Conservation (phyloP, 2,329 filamentous ascomycete species). For the Hawksworthiomyces lignivorus region DNA sequence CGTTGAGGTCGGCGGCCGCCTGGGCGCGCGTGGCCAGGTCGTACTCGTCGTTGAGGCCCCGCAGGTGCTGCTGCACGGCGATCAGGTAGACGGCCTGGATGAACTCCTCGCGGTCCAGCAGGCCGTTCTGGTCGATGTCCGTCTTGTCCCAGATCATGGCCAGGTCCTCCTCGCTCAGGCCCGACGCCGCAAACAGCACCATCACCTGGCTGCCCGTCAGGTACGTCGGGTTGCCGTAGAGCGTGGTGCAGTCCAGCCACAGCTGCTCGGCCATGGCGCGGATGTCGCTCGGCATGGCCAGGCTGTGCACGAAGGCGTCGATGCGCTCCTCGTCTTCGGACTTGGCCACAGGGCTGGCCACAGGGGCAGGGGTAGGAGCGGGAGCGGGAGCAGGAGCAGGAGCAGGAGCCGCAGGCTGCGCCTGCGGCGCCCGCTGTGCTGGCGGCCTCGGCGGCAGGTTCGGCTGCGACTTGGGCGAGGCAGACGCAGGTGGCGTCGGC, state of each 20-base stretch:
- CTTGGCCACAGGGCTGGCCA: no score
- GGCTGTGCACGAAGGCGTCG: neutral
- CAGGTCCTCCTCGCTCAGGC: constrained; percentile 13
- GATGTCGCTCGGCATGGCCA: constrained; percentile 5
- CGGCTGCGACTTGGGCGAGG: neutral
- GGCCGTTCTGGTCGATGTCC: constrained; percentile 17
- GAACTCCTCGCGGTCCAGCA: constrained; percentile 30
- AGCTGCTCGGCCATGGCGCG: neutral
- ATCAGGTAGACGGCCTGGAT: constrained; percentile 19
- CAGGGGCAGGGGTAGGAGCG: neutral
- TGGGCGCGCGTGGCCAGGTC: neutral
- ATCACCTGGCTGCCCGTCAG: constrained; percentile 17
- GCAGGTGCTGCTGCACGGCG: constrained; percentile 6
- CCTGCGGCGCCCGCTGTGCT: neutral
- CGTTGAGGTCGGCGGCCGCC: neutral
- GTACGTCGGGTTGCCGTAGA: neutral
- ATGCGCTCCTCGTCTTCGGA: constrained; percentile 3
- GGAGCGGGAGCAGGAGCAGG: neutral
- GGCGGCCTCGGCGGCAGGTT: neutral
- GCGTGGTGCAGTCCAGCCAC: neutral
- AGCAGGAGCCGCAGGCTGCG: neutral
- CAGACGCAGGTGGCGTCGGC: constrained; percentile 2
- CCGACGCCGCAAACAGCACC: constrained; percentile 15
- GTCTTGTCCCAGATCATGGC: constrained; percentile 19
- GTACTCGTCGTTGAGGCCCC: constrained; percentile 3